Evolutionary conservation across 768 basidiomycete genomes (phyloP).

Genomic region (Gautieria morchelliformis): DNA sequence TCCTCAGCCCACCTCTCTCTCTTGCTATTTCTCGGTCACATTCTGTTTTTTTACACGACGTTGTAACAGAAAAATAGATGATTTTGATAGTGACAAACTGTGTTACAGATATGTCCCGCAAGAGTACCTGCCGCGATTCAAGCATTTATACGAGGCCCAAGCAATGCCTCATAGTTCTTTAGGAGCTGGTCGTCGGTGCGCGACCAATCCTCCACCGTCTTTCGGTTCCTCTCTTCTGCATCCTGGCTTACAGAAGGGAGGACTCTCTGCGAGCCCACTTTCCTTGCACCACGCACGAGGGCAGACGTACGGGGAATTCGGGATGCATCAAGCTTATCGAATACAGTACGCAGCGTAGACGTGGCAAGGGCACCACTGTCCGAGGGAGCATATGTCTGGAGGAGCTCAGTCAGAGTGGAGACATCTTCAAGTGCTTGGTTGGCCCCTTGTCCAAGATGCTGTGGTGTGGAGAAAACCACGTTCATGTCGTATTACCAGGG

Average conservation of each 20-base stretch:
- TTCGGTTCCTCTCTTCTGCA: neutral
- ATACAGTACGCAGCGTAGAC: constrained; percentile 20
- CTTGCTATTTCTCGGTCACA: no score
- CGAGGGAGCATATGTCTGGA: constrained; percentile 16
- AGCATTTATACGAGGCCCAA: neutral
- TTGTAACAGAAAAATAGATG: no score
- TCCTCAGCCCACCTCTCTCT: no score
- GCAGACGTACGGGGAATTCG: constrained; percentile 28
- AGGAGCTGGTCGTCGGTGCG: neutral
- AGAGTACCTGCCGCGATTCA: no score
- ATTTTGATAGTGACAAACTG: no score
- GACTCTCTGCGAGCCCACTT: neutral
- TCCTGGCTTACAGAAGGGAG: neutral
- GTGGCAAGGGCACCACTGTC: constrained; percentile 16
- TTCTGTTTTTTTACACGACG: no score
- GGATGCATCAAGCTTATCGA: constrained; percentile 24
- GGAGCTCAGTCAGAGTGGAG: constrained; percentile 25
- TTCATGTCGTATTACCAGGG: neutral
- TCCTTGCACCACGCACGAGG: constrained; percentile 19
- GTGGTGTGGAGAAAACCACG: neutral
- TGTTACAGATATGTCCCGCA: no score
- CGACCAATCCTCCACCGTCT: neutral
- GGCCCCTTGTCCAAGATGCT: constrained; percentile 39
- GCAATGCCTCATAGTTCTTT: neutral
- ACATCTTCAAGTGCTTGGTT: constrained; percentile 37